Evolutionary conservation across 805 yeast genomes (phyloP).

Genomic region (Candida awuae): DNA sequence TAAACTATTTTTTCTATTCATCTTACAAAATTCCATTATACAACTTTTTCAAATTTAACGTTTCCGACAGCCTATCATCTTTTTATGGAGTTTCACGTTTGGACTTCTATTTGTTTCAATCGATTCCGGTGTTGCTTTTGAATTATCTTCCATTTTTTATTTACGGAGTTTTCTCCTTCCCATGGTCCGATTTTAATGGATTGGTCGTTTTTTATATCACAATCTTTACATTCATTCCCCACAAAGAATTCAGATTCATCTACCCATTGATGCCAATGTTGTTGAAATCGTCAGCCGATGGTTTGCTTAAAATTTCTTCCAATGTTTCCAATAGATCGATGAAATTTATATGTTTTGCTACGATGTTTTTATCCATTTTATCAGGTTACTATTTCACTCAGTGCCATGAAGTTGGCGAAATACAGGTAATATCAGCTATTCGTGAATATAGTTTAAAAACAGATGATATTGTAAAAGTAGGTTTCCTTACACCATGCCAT

Average conservation of each 20-base stretch:
- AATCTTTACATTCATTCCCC: conserved; percentile 60
- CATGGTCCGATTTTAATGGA: conserved; percentile 20
- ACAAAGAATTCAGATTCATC: conserved; percentile 87
- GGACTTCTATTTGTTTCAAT: conserved; percentile 80
- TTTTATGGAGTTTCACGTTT: conserved; percentile 83
- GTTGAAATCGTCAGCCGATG: conserved; percentile 42
- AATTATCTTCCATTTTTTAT: conserved; percentile 57
- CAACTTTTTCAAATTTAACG: conserved; percentile 71
- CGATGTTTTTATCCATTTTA: conserved; percentile 12
- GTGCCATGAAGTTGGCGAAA: conserved; percentile 82
- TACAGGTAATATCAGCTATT: conserved; percentile 22
- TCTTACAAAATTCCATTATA: conserved; percentile 50
- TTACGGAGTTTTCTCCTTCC: conserved; percentile 29
- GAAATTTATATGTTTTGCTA: conserved; percentile 7
- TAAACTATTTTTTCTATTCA: conserved; percentile 60
- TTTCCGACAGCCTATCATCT: conserved; percentile 59
- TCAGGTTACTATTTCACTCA: conserved; percentile 37
- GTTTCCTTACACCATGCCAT: conserved; percentile 92
- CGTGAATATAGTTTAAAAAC: background rate
- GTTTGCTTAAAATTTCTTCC: conserved; percentile 17
- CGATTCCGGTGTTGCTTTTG: conserved; percentile 67
- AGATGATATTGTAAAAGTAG: conserved; percentile 41
- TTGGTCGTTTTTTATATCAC: conserved; percentile 35
- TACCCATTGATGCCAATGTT: conserved; percentile 78
- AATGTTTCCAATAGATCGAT: conserved; percentile 3